phyloP scores from a whole-genome alignment of 768 basidiomycete genomes.

The Lepiota venenata region DNA sequence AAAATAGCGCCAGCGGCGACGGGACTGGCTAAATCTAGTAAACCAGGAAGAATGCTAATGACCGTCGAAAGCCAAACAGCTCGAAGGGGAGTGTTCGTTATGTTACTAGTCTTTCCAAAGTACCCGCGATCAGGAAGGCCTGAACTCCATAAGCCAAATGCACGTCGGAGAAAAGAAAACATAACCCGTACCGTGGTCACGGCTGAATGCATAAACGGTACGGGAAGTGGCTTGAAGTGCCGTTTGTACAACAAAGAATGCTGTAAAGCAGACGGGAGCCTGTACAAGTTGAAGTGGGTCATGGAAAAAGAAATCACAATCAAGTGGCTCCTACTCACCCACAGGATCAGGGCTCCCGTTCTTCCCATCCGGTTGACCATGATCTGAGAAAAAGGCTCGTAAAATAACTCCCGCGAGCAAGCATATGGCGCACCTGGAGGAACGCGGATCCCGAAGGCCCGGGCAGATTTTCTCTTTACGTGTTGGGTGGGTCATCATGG shows the following conservation, averaged over 20 bases:
- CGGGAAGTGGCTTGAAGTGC: constrained; percentile 82
- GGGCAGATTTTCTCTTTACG: constrained; percentile 52
- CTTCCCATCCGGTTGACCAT: constrained; percentile 76
- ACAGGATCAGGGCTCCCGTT: constrained; percentile 71
- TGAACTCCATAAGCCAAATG: constrained; percentile 6
- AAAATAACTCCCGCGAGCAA: no score
- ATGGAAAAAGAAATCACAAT: no score
- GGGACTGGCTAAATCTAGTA: constrained; percentile 74
- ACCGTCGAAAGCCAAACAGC: constrained; percentile 74
- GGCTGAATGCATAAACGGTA: constrained; percentile 81
- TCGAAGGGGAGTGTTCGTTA: constrained; percentile 72
- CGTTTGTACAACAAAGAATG: constrained; percentile 82
- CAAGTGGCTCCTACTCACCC: constrained; percentile 57
- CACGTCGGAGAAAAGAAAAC: background rate
- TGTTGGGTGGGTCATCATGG: background rate
- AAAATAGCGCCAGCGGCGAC: constrained; percentile 81
- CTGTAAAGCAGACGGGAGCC: constrained; percentile 78
- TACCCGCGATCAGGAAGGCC: constrained; percentile 76
- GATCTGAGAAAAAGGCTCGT: constrained; percentile 42
- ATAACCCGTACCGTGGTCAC: constrained; percentile 55
- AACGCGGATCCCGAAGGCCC: constrained; percentile 72
- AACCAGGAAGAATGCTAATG: constrained; percentile 63
- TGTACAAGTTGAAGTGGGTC: constrained; percentile 16
- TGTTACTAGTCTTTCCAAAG: constrained; percentile 63
- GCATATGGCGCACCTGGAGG: constrained; percentile 42